Conservation (phyloP, 179 eudicot genomes). For the Patellifolia procumbens region DNA sequence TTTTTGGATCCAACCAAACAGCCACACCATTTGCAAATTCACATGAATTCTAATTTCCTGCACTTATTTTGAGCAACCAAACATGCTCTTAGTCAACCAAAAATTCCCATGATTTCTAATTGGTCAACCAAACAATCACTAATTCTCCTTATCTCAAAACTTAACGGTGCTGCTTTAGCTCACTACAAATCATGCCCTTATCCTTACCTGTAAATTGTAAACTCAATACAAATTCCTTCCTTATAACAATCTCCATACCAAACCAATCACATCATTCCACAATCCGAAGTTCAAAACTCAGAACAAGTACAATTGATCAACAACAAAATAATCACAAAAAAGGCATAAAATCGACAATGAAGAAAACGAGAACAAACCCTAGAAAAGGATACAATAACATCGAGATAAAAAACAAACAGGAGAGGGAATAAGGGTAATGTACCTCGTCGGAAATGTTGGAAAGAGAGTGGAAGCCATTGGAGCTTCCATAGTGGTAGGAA, state of each 20-base stretch:
- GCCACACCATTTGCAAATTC: no score
- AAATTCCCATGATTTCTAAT: no score
- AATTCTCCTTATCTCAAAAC: neutral
- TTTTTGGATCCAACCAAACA: no score
- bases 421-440: neutral
- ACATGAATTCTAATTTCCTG: no score
- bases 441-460: conserved; percentile 27
- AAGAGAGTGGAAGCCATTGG: conserved; percentile 17
- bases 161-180: no score
- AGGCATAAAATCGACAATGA: neutral
- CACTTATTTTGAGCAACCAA: no score
- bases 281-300: neutral
- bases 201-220: neutral
- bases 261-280: neutral
- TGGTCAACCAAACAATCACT: no score
- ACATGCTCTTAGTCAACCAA: no score
- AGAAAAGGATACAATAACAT: neutral
- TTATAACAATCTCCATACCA: neutral
- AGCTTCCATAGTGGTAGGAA: neutral
- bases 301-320: neutral
- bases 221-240: neutral
- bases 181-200: no score
- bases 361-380: neutral
- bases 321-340: neutral
- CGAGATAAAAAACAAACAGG: neutral